phyloP scores from a whole-genome alignment of 164 flowering plant genomes.

The Aristolochia fimbriata region DNA sequence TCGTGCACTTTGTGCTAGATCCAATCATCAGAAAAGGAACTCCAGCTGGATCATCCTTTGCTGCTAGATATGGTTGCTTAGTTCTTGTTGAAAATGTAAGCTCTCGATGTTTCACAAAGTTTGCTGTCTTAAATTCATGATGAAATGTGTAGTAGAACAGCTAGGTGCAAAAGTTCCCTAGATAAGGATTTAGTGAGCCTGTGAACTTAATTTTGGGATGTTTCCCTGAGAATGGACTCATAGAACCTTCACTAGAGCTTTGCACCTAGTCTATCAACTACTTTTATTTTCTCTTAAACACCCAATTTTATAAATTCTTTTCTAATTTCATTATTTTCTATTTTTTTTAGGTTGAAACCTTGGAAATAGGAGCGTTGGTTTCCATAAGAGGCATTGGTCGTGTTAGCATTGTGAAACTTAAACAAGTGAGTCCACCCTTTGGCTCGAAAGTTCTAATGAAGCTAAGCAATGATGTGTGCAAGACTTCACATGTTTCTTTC shows the following conservation, averaged over 20 bases:
- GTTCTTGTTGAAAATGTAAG: slow-evolving; percentile 52
- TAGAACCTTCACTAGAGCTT: no score
- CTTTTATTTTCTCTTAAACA: background rate
- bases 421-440: slow-evolving; percentile 20
- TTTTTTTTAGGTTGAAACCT: slow-evolving; percentile 37
- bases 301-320: background rate
- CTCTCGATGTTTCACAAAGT: background rate
- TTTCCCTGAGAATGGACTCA: no score
- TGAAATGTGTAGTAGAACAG: no score
- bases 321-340: background rate
- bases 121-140: no score
- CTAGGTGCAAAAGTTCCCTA: no score
- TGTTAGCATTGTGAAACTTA: slow-evolving; percentile 34
- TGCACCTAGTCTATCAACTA: no score
- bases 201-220: no score
- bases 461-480: no score
- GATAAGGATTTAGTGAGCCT: no score
- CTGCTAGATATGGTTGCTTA: slow-evolving; percentile 60
- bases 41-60: slow-evolving; percentile 40
- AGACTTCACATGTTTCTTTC: no score
- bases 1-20: slow-evolving; percentile 69
- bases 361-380: slow-evolving; percentile 64
- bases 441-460: background rate
- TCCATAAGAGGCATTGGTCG: slow-evolving; percentile 62
- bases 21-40: slow-evolving; percentile 27